Percentiles rank a stretch among this genome's conserved stretches.
Conservation (phyloP, 2,329 filamentous ascomycete species). For the Lomentospora prolificans region DNA sequence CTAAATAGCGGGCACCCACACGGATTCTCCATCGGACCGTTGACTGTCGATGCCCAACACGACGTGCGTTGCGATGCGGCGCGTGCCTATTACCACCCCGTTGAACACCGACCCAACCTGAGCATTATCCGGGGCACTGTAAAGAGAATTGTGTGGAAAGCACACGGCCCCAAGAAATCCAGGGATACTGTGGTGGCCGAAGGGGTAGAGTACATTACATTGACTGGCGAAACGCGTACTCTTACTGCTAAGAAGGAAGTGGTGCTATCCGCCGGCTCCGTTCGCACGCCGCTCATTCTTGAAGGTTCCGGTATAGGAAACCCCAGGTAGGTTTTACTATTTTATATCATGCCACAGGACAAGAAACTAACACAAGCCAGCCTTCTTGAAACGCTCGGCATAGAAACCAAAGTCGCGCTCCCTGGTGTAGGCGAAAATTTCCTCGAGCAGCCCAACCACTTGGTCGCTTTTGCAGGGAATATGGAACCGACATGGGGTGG, state of each 20-base stretch:
- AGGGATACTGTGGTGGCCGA: conserved; percentile 18
- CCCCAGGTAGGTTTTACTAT: conserved; percentile 14
- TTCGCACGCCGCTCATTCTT: conserved; percentile 17
- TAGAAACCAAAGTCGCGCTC: conserved; percentile 29
- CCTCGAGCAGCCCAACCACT: conserved; percentile 17
- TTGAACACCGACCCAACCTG: conserved; percentile 30
- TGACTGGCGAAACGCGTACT: conserved; percentile 23
- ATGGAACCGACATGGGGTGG: conserved; percentile 11
- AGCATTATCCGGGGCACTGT: conserved; percentile 17
- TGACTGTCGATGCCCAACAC: conserved; percentile 30
- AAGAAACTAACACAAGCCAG: conserved; percentile 23
- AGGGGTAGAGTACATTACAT: conserved; percentile 19
- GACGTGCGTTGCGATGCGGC: conserved; percentile 40
- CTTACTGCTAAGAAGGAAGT: conserved; percentile 29
- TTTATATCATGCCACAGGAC: conserved; percentile 12
- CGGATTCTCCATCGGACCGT: conserved; percentile 39
- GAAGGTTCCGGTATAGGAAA: conserved; percentile 25
- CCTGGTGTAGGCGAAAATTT: conserved; percentile 35
- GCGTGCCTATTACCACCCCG: conserved; percentile 29
- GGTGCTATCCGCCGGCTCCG: conserved; percentile 11
- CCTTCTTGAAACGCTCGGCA: conserved; percentile 27
- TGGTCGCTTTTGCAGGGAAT: conserved; percentile 17
- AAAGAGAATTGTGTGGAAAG: conserved; percentile 12
- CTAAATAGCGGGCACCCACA: conserved; percentile 37
- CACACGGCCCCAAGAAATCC: background rate